phyloP scores from a whole-genome alignment of 768 basidiomycete genomes.

The Candolleomyces eurysporus region DNA sequence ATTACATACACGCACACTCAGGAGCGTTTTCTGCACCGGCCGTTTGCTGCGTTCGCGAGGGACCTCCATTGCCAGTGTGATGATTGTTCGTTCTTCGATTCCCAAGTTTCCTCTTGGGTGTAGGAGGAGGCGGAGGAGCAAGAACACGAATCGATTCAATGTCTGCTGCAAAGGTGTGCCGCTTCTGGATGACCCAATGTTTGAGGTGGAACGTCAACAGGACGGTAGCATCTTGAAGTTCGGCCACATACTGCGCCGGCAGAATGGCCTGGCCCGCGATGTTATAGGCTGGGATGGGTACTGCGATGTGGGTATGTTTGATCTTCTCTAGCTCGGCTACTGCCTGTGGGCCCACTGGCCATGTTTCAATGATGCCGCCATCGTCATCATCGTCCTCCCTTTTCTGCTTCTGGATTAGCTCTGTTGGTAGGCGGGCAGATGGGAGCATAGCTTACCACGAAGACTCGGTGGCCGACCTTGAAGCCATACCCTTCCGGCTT shows the following conservation, averaged over 20 bases:
- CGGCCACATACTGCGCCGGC: background rate
- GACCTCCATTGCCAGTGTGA: too few species aligned
- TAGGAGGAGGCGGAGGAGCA: background rate
- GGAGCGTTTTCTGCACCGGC: too few species aligned
- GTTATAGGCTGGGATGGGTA: background rate
- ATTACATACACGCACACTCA: too few species aligned
- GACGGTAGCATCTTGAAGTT: background rate
- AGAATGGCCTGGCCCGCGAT: background rate
- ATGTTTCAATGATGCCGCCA: background rate
- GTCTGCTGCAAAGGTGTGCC: background rate
- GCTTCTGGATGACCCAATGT: background rate
- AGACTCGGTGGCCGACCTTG: background rate
- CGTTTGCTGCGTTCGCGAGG: too few species aligned
- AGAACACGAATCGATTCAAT: background rate
- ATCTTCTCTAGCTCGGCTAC: background rate
- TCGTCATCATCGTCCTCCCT: background rate
- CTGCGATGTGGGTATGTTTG: background rate
- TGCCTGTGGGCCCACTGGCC: background rate
- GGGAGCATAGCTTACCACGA: background rate
- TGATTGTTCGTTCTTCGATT: too few species aligned
- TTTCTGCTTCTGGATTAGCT: background rate
- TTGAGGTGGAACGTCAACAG: background rate
- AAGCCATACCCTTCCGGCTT: background rate
- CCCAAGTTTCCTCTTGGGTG: background rate
- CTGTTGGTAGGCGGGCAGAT: background rate